phyloP scores from a whole-genome alignment of 2,329 filamentous ascomycete genomes.

The Aspergillus quadricinctus region DNA sequence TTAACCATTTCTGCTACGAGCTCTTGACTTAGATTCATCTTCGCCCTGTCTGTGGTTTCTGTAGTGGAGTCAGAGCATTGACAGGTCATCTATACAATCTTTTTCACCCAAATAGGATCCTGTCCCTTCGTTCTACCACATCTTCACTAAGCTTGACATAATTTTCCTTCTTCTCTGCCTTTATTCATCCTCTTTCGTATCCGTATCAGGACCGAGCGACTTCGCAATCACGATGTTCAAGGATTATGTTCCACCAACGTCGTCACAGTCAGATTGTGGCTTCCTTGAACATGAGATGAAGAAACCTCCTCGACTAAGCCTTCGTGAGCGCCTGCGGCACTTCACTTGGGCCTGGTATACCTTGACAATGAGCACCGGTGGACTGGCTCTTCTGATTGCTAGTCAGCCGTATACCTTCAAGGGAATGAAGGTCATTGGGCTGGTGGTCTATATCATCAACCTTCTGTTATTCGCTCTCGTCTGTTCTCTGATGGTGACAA shows the following conservation, averaged over 20 bases:
- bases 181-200: not conserved
- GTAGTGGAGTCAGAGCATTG: not conserved
- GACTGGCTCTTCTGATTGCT: conserved; percentile 60
- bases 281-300: conserved; percentile 20
- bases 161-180: conserved; percentile 3
- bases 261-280: conserved; percentile 19
- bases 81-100: not conserved
- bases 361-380: conserved; percentile 69
- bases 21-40: not conserved
- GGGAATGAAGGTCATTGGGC: conserved; percentile 60
- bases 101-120: not conserved
- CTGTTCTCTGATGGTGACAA: conserved; percentile 50
- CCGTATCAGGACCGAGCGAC: not conserved
- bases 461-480: conserved; percentile 60
- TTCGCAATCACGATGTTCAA: not conserved
- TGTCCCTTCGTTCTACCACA: not conserved
- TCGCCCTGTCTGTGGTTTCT: not conserved
- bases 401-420: conserved; percentile 61
- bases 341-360: conserved; percentile 74
- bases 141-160: not conserved
- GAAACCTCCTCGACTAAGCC: conserved; percentile 14
- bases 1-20: not conserved
- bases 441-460: conserved; percentile 65
- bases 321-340: conserved; percentile 38
- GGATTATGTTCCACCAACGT: conserved; percentile 16